Evolutionary conservation across 176 grass and related monocot species (phyloP), one percentile per base, ranked within the genome.

Genomic region (Puya raimondii): DNA sequence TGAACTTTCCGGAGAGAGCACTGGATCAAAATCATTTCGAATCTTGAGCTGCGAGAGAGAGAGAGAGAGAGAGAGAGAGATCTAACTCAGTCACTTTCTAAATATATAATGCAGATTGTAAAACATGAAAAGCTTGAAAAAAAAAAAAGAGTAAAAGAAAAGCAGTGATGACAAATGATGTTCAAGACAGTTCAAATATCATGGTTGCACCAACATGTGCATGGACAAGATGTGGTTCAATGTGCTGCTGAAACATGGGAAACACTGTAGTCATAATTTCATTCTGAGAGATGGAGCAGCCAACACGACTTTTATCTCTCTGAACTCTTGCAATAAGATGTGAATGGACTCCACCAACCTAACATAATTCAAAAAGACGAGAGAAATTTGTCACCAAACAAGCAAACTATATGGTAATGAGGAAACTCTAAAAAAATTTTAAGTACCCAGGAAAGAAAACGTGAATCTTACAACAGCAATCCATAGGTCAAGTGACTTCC

Each of bases 211-310:
- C 84, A 92, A 97, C 94, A 92, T 97, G 94, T 87, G 94, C 94
- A 97, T 97, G 82, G 22, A 97, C 89, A 92, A 97, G 94, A 86
- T 97, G 94, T 76, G 94, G 94, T 85, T 97, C 94, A 73, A 97
- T 97, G 69, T 92, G 83, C 71, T 92, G 89, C 66, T 97, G 89
- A 83, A 97, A 97, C 56, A 92, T 78, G 15, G 89, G 94, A 87
- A 97, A 97, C 54, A 97, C 94, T 2, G 94, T 97, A 56, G 84
- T 84, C 86, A 97, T 97, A 64, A 97, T 87, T 83, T 97, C 94
- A 85, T 84, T 83, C 79, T 92, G 86, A 21, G 86, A 92, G 81
- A 97, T 92, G 57, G 89, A 90, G 77, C 76, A 83, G 12, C 88
- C 89, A 53, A 76, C 84, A 90, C 79, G 81, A 63, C 83, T 97